Evolutionary conservation across 2,329 filamentous ascomycete genomes (phyloP), one percentile per base, ranked within the genome.

Genomic region (Talaromyces atroroseus): DNA sequence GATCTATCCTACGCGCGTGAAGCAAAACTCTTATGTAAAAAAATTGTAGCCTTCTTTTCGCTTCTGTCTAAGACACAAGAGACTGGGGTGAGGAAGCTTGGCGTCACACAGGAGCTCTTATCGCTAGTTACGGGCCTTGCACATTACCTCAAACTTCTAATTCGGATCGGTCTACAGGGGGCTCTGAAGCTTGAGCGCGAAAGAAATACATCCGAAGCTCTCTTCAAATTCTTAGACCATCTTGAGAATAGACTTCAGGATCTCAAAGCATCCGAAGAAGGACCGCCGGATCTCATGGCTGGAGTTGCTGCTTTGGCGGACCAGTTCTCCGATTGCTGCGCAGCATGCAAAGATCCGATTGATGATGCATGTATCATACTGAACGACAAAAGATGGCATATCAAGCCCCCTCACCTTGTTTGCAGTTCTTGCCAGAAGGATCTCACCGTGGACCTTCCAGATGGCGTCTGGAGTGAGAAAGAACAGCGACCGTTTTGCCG

Each of bases 1-100:
- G 91, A 89, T 60, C 81, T 99, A 59, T 90, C 91, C 10, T 99
- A 97, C 69, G 88, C 89, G 18, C 86, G 94, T 66, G 94, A 99
- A 76, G 89, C 94, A n/a, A 99, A 99, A 74, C 80, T 99, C 51
- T 83, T 99, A n/a, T 99, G 94, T 79, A 99, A 99, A 75, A 99
- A 99, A 74, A 95, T 99, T 54, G 94, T 99, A 5, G 90, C 92
- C 24, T 99, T 99, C 78, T 99, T 99, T 71, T 91, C 91, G 12
- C 78, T 99, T 18, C 80, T 99, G 8, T 95, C 92, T 5, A 96
- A 96, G 71, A 94, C 92, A 1, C 92, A 97, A 69, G 92, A 96
- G 67, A 90, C 86, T 8, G 89, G 88, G n/a, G 85, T 89, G 38
- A 83, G 90, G 57, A 94, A 96, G 69, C 83, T 97, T 44, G 94